Evolutionary conservation across 176 grass and related monocot species (phyloP).

Genomic region (Phragmites australis): DNA sequence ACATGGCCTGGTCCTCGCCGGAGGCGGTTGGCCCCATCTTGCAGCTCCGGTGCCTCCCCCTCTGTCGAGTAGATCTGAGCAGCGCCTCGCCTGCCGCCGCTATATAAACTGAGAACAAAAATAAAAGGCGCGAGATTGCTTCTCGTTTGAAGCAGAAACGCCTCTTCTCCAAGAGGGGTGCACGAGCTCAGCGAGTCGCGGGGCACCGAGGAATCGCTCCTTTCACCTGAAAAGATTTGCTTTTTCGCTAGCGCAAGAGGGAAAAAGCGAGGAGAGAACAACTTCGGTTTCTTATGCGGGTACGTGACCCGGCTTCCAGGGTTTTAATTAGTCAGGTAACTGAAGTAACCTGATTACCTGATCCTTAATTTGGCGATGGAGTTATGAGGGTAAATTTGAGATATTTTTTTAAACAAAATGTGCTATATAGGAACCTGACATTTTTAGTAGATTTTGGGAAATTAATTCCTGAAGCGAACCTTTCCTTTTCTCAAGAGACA

Average conservation of each 20-base stretch:
- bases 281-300: background rate
- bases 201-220: slow-evolving; percentile 30
- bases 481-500: background rate
- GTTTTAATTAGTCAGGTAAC: slow-evolving; percentile 11
- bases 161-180: slow-evolving; percentile 16
- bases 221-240: slow-evolving; percentile 8
- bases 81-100: slow-evolving; percentile 11
- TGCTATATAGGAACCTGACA: background rate
- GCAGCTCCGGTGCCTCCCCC: background rate
- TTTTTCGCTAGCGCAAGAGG: slow-evolving; percentile 2
- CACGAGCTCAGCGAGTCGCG: slow-evolving; percentile 32
- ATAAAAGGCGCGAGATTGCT: slow-evolving; percentile 29
- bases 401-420: background rate
- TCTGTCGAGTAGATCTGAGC: slow-evolving; percentile 39
- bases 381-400: background rate
- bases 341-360: background rate
- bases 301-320: slow-evolving; percentile 15
- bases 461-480: background rate
- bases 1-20: slow-evolving; percentile 50
- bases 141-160: slow-evolving; percentile 35
- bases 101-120: slow-evolving; percentile 14
- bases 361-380: background rate
- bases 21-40: slow-evolving; percentile 43
- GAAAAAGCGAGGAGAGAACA: background rate
- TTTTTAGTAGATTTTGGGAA: background rate